Evolutionary conservation across 495 filamentous ascomycete species (phyloP).

Genomic region (Staphylotrichum longicolle): DNA sequence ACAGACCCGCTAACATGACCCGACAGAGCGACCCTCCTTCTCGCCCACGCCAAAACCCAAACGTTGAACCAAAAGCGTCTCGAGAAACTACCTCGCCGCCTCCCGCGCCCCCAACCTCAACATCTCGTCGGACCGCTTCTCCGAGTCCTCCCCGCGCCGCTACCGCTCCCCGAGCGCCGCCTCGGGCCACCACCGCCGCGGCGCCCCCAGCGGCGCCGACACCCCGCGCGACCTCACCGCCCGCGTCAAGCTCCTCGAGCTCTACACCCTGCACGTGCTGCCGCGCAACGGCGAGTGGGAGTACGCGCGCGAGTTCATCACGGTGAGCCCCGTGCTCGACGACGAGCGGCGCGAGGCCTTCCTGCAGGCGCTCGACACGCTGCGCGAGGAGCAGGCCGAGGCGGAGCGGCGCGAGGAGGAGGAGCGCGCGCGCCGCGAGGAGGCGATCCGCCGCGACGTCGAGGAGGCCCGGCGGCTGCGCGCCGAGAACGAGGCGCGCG

Average conservation of each 20-base stretch:
- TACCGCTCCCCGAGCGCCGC: slow-evolving; percentile 38
- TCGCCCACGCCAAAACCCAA: slow-evolving; percentile 83
- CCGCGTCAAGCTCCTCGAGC: slow-evolving; percentile 83
- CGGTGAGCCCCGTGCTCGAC: slow-evolving; percentile 76
- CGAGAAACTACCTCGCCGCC: slow-evolving; percentile 85
- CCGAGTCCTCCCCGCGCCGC: slow-evolving; percentile 29
- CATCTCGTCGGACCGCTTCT: slow-evolving; percentile 53
- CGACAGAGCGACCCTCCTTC: slow-evolving; percentile 72
- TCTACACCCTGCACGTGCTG: slow-evolving; percentile 91
- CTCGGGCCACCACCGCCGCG: slow-evolving; percentile 26
- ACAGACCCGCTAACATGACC: slow-evolving; percentile 15
- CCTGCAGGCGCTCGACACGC: slow-evolving; percentile 68
- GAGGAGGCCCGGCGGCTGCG: slow-evolving; percentile 55
- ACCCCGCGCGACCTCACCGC: slow-evolving; percentile 74
- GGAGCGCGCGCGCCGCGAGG: slow-evolving; percentile 60
- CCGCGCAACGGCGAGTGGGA: slow-evolving; percentile 91
- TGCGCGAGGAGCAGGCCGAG: slow-evolving; percentile 69
- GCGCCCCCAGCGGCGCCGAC: slow-evolving; percentile 54
- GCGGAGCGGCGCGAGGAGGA: slow-evolving; percentile 61
- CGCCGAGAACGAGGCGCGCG: slow-evolving; percentile 54
- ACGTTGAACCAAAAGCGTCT: slow-evolving; percentile 78
- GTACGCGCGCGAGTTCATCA: slow-evolving; percentile 87
- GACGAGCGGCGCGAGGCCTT: slow-evolving; percentile 89
- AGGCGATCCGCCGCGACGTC: slow-evolving; percentile 56
- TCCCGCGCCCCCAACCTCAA: slow-evolving; percentile 67